phyloP scores from a whole-genome alignment of 1,139 yeast species.

The Yamadazyma aaseri region DNA sequence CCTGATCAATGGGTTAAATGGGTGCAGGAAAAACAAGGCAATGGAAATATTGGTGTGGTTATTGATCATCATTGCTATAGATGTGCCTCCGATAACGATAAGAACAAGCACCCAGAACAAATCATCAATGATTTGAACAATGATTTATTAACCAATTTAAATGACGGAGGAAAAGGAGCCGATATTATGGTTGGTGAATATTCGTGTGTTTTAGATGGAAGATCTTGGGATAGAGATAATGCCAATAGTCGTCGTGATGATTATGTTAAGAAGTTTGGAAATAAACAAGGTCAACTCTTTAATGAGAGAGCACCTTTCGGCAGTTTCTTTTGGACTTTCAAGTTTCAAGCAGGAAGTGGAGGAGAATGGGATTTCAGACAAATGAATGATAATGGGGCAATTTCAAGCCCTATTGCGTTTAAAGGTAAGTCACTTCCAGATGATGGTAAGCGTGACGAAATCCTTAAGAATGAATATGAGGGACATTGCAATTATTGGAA shows the following conservation, averaged over 20 bases:
- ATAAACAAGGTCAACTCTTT: conserved; percentile 43
- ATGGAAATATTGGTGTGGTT: conserved; percentile 55
- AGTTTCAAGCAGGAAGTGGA: conserved; percentile 84
- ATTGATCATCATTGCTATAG: conserved; percentile 86
- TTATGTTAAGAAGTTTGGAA: conserved; percentile 38
- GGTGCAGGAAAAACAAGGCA: conserved; percentile 46
- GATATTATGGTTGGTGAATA: conserved; percentile 88
- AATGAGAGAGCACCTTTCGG: conserved; percentile 61
- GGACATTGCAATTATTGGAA: conserved; percentile 72
- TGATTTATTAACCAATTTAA: conserved; percentile 52
- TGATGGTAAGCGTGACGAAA: conserved; percentile 42
- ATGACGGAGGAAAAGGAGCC: conserved; percentile 47
- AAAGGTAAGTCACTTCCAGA: conserved; percentile 32
- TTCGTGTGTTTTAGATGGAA: conserved; percentile 80
- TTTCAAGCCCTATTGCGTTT: conserved; percentile 27
- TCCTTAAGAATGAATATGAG: conserved; percentile 35
- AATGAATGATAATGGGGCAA: conserved; percentile 67
- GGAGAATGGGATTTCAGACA: conserved; percentile 95
- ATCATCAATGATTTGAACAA: conserved; percentile 57
- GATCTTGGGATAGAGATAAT: conserved; percentile 62
- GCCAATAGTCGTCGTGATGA: conserved; percentile 45
- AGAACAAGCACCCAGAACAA: conserved; percentile 59
- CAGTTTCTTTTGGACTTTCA: conserved; percentile 85
- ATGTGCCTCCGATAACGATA: conserved; percentile 78
- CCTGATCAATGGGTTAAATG: conserved; percentile 75